phyloP scores from a whole-genome alignment of 129 eudicot species.

The Artemisia annua region DNA sequence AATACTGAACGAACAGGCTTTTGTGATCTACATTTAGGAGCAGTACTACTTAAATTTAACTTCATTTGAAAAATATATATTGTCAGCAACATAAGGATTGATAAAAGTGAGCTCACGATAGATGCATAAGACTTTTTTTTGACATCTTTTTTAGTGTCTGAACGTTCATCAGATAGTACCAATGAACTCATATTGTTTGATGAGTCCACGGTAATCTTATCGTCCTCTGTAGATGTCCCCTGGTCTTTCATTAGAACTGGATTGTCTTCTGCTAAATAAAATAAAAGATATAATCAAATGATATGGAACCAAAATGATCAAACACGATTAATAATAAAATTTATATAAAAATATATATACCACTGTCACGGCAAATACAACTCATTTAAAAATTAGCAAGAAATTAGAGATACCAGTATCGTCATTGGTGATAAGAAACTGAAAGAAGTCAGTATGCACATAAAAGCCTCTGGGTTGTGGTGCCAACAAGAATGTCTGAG shows the following conservation, averaged over 20 bases:
- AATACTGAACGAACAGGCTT: constrained; percentile 2
- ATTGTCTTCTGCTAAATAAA: background rate
- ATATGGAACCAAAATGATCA: background rate
- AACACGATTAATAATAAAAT: background rate
- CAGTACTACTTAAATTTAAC: background rate
- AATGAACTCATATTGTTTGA: constrained; percentile 4
- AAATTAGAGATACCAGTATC: constrained; percentile 14
- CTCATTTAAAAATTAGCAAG: background rate
- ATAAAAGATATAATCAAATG: background rate
- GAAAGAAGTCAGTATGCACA: constrained; percentile 29
- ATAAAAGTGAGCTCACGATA: constrained; percentile 13
- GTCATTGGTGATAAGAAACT: background rate
- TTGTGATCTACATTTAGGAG: constrained; percentile 22
- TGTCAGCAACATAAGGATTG: background rate
- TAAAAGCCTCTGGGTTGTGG: constrained; percentile 31
- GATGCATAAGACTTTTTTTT: constrained; percentile 27
- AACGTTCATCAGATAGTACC: background rate
- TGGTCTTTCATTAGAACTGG: background rate
- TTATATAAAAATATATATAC: background rate
- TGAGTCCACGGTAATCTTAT: background rate
- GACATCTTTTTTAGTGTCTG: constrained; percentile 1
- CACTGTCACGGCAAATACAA: background rate
- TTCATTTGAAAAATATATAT: background rate
- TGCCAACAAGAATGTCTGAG: constrained; percentile 33
- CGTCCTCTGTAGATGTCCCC: constrained; percentile 16